Conservation (phyloP, 306 rosid species). For the Fragaria vesca region DNA sequence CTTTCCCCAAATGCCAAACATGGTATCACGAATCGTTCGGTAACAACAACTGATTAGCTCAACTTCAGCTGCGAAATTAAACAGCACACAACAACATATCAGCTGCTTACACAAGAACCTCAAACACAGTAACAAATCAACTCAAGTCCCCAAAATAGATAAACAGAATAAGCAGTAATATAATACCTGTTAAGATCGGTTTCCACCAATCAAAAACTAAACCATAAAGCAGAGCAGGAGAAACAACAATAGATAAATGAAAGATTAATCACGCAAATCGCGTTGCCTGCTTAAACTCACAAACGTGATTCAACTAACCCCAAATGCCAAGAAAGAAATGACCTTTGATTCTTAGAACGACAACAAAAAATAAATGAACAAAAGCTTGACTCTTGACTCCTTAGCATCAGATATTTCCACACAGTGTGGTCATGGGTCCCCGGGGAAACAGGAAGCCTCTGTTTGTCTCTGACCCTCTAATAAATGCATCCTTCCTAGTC, state of each 20-base stretch:
- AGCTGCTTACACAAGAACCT: background rate
- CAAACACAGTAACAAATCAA: background rate
- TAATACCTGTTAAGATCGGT: background rate
- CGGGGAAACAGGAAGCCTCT: background rate
- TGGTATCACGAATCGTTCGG: background rate
- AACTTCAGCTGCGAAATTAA: conserved; percentile 13
- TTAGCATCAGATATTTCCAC: background rate
- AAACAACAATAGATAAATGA: background rate
- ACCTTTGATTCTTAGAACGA: background rate
- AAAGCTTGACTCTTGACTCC: background rate
- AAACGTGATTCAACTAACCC: conserved; percentile 10
- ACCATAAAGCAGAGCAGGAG: background rate
- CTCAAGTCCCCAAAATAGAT: background rate
- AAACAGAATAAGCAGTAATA: background rate
- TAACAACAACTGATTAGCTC: background rate
- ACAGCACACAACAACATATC: conserved; percentile 1
- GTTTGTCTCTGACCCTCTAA: background rate
- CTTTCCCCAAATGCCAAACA: conserved; percentile 39
- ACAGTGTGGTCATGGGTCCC: background rate
- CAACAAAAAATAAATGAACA: background rate
- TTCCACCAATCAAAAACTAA: background rate
- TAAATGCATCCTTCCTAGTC: background rate
- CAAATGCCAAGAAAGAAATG: background rate
- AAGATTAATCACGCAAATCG: background rate
- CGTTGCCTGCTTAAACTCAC: background rate